Evolutionary conservation across 192 early-diverging fungal genomes (phyloP), one percentile per base, ranked within the genome.

Genomic region (Umbelopsis vinacea): DNA sequence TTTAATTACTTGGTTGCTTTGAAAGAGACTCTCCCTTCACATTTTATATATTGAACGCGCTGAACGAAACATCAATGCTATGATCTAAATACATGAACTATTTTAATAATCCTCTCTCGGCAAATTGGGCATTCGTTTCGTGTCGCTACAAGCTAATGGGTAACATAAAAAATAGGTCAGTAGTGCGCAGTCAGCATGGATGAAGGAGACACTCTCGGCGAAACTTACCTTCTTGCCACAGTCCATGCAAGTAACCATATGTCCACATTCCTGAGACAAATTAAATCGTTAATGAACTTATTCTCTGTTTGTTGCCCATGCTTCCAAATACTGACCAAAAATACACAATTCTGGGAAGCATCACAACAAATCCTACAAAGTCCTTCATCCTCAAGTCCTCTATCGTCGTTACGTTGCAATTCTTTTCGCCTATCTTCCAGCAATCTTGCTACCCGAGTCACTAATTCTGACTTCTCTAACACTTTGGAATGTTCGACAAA

Each of bases 281-380:
- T 4, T 15, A 21, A 15, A 26, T 14, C 54, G 24, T 3, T 12
- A 0, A 29, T n/a, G 23, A 57, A 14, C 6, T 7, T 15, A n/a
- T 29, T 14, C 5, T 14, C 9, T 57, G 7, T 4, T 29, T 14
- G 7, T 29, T 57, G 14, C 10, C 46, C 4, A 46, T 15, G 17
- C 46, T 46, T 17, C 46, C 10, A 46, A 46, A 46, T 46, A 22
- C 54, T 57, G 10, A 57, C 54, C 52, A 94, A 78, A 76, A 94
- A 91, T 6, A 94, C 92, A 78, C 91, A 91, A 83, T 96, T 96
- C 66, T 91, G 84, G 21, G 84, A 81, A 14, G 85, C 86, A 76
- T 94, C 93, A 79, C 87, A 93, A 73, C 94, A 96, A 33, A 96
- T 92, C 74, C 90, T 89, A 83, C 94, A 95, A 37, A 91, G 55